A percentile compares a stretch with the other conserved stretches of the same genome.
Evolutionary conservation across 2,329 filamentous ascomycete genomes (phyloP).

Genomic region (Diaporthe nobilis): DNA sequence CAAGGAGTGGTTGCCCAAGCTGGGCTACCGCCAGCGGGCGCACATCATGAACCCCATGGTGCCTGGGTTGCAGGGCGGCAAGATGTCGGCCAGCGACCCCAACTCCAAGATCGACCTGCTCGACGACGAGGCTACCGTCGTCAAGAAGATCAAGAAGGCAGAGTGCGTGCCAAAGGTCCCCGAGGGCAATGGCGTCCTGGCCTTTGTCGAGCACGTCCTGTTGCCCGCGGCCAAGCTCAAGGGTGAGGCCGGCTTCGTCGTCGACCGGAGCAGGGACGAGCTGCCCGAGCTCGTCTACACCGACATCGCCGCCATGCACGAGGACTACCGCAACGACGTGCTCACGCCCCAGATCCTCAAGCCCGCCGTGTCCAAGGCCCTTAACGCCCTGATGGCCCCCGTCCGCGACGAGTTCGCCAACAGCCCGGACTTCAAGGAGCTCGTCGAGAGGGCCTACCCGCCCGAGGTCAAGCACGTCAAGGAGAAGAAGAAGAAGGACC

Average conservation of each 20-base stretch:
- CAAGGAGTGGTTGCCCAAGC: conserved; percentile 85
- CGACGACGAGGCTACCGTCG: conserved; percentile 80
- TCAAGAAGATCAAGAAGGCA: conserved; percentile 90
- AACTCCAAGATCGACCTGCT: conserved; percentile 95
- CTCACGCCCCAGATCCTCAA: conserved; percentile 91
- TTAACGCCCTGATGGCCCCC: conserved; percentile 81
- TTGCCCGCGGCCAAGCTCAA: conserved; percentile 81
- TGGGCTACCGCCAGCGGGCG: conserved; percentile 84
- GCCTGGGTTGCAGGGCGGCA: conserved; percentile 82
- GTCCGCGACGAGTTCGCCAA: conserved; percentile 78
- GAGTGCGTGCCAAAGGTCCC: conserved; percentile 81
- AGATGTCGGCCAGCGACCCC: conserved; percentile 81
- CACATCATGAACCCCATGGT: conserved; percentile 81
- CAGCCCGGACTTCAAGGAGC: conserved; percentile 80
- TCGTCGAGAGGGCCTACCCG: conserved; percentile 86
- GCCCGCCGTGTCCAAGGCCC: conserved; percentile 81
- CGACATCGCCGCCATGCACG: conserved; percentile 79
- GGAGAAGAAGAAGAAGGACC: conserved; percentile 83
- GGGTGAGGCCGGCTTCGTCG: conserved; percentile 74
- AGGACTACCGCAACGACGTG: conserved; percentile 85
- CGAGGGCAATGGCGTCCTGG: conserved; percentile 88
- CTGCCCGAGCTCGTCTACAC: conserved; percentile 84
- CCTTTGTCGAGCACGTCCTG: conserved; percentile 89
- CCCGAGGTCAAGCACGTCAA: conserved; percentile 77
- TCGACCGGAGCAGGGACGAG: conserved; percentile 75